These are phyloP conservation scores for Pichia scutulata DNA, from an alignment of 805 yeast species.

Conservation along the genomic window DNA sequence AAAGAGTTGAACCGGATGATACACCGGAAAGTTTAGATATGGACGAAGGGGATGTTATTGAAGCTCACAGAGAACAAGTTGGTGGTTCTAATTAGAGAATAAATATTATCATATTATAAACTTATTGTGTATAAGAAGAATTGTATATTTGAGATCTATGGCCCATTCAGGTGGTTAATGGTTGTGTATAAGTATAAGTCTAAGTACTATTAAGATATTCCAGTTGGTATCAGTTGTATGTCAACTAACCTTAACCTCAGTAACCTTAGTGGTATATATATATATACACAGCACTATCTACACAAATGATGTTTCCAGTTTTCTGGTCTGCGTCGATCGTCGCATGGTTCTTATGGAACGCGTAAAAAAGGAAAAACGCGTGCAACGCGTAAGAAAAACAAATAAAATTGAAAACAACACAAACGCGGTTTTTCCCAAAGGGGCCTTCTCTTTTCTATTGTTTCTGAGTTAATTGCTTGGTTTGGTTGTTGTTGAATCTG, in stretches of 20 bases:
- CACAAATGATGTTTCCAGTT: background rate
- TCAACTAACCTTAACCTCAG: too few relatives aligned
- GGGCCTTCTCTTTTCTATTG: background rate
- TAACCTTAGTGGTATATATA: too few relatives aligned
- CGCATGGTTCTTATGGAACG: background rate
- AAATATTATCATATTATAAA: background rate
- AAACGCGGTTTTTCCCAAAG: background rate
- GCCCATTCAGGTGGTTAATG: background rate
- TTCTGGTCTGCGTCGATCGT: background rate
- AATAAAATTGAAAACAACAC: background rate
- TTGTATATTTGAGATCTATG: background rate
- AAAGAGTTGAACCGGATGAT: constrained; percentile 76
- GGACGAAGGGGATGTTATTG: constrained; percentile 94
- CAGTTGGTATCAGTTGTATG: background rate
- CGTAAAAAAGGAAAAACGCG: background rate
- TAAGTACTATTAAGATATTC: background rate
- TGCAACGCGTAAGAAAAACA: background rate
- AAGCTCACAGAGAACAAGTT: constrained; percentile 93
- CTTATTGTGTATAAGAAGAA: background rate
- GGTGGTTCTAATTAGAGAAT: constrained; percentile 39
- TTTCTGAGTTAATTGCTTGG: background rate
- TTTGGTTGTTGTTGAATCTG: background rate
- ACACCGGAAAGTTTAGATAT: constrained; percentile 91
- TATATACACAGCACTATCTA: too few relatives aligned
- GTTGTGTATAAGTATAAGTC: background rate